Evolutionary conservation across 78 protist species (phyloP).

Genomic region (Dictyostelium citrinum): DNA sequence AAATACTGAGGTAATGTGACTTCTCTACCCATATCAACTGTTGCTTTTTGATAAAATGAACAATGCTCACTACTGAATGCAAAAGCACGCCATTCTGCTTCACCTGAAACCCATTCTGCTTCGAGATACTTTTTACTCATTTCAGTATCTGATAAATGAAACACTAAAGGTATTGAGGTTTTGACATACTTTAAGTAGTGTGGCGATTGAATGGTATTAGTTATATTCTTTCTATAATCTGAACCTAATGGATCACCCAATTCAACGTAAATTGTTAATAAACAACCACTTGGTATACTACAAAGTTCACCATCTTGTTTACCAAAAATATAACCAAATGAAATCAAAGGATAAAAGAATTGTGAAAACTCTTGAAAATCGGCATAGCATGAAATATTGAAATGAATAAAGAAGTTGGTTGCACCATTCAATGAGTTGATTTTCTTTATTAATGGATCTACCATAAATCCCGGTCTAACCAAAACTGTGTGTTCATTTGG

Average conservation of each 20-base stretch:
- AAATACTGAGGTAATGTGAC: not conserved
- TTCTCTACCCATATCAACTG: not conserved
- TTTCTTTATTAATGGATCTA: not conserved
- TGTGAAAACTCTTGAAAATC: slow-evolving; percentile 30
- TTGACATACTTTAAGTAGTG: not conserved
- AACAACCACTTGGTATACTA: not conserved
- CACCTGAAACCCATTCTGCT: not conserved
- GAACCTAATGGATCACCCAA: slow-evolving; percentile 18
- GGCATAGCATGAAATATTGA: slow-evolving; percentile 39
- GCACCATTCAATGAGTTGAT: not conserved
- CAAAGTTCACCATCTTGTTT: slow-evolving; percentile 7
- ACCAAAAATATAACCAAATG: slow-evolving; percentile 35
- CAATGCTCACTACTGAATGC: not conserved
- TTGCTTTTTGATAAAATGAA: not conserved
- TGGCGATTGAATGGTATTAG: not conserved
- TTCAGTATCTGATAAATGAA: not conserved
- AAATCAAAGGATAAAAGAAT: slow-evolving; percentile 36
- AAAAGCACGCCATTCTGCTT: not conserved
- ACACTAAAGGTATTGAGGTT: not conserved
- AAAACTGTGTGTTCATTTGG: not conserved
- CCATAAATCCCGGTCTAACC: not conserved
- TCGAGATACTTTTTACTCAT: not conserved
- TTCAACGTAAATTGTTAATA: slow-evolving; percentile 16
- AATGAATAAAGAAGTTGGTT: not conserved
- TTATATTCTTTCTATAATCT: not conserved